These are phyloP conservation scores for Gynostemma pentaphyllum DNA, from an alignment of 306 rosid species.

Conservation along the genomic window DNA sequence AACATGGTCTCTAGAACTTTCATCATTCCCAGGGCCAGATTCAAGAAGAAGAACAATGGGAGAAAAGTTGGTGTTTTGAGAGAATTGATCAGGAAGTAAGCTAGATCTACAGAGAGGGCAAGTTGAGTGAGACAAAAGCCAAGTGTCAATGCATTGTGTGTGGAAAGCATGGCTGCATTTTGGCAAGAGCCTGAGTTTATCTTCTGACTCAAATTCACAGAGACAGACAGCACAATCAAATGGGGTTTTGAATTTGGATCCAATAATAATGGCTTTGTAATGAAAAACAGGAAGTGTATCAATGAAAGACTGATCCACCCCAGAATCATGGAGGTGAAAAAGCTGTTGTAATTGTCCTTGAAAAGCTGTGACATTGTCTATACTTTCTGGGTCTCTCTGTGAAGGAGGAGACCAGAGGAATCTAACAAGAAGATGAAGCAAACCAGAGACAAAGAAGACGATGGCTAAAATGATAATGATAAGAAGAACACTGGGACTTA, in stretches of 20 bases:
- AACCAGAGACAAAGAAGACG: slow-evolving; percentile 81
- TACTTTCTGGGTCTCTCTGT: slow-evolving; percentile 47
- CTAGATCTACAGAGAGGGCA: slow-evolving; percentile 84
- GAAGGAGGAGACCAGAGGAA: slow-evolving; percentile 49
- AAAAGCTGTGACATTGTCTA: slow-evolving; percentile 58
- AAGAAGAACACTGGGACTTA: slow-evolving; percentile 67
- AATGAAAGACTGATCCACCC: slow-evolving; percentile 88
- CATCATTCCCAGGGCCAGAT: slow-evolving; percentile 88
- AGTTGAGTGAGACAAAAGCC: slow-evolving; percentile 94
- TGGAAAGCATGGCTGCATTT: slow-evolving; percentile 96
- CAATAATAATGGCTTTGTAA: slow-evolving; percentile 68
- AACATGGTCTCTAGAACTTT: slow-evolving; percentile 64
- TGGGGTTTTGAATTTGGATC: slow-evolving; percentile 76
- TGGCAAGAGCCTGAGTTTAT: slow-evolving; percentile 77
- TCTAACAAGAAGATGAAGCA: slow-evolving; percentile 84
- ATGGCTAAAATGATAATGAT: slow-evolving; percentile 67
- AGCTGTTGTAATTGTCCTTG: slow-evolving; percentile 95
- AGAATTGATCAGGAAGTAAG: slow-evolving; percentile 53
- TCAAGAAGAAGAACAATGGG: slow-evolving; percentile 81
- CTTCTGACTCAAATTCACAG: slow-evolving; percentile 80
- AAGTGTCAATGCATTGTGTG: slow-evolving; percentile 81
- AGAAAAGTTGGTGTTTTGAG: slow-evolving; percentile 23
- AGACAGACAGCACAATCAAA: slow-evolving; percentile 94
- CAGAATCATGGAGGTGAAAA: slow-evolving; percentile 89
- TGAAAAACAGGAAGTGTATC: slow-evolving; percentile 77